Conservation (phyloP, 2,329 filamentous ascomycete genomes). For the Botryosphaeria dothidea region DNA sequence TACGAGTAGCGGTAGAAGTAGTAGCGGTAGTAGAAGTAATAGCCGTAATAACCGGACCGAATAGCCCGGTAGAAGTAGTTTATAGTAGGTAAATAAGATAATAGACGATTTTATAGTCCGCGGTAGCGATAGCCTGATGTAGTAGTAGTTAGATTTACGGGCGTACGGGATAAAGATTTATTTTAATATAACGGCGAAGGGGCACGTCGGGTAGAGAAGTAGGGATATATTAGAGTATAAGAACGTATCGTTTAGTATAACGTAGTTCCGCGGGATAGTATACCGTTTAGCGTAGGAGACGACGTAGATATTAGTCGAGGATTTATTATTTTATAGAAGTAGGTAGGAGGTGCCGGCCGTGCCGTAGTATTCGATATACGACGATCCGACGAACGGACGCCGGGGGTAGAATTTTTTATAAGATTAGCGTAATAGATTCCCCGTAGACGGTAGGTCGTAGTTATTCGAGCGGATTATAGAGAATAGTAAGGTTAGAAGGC, state of each 20-base stretch:
- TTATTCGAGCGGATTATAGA: background rate
- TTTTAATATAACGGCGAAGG: constrained; percentile 22
- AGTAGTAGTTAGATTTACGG: constrained; percentile 25
- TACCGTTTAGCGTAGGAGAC: background rate
- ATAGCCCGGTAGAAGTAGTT: background rate
- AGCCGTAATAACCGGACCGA: background rate
- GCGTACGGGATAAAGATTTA: constrained; percentile 23
- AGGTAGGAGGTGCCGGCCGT: background rate
- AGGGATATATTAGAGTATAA: constrained; percentile 22
- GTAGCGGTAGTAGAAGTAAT: background rate
- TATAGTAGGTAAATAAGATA: constrained; percentile 6
- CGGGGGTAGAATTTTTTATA: constrained; percentile 23
- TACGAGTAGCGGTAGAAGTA: background rate
- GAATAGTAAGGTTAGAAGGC: background rate
- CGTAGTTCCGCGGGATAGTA: background rate
- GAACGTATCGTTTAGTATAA: constrained; percentile 16
- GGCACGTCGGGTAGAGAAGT: constrained; percentile 19
- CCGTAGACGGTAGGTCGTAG: background rate
- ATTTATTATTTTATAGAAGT: no score
- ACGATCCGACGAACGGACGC: constrained; percentile 19
- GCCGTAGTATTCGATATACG: constrained; percentile 15
- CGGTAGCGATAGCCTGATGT: constrained; percentile 21
- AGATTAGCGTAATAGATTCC: constrained; percentile 17
- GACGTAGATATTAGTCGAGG: no score
- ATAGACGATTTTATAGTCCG: constrained; percentile 23